A percentile compares a stretch with the other conserved stretches of the same genome.
Evolutionary conservation across 2,329 filamentous ascomycete species (phyloP).

Genomic region (Plectosphaerella cucumerina): DNA sequence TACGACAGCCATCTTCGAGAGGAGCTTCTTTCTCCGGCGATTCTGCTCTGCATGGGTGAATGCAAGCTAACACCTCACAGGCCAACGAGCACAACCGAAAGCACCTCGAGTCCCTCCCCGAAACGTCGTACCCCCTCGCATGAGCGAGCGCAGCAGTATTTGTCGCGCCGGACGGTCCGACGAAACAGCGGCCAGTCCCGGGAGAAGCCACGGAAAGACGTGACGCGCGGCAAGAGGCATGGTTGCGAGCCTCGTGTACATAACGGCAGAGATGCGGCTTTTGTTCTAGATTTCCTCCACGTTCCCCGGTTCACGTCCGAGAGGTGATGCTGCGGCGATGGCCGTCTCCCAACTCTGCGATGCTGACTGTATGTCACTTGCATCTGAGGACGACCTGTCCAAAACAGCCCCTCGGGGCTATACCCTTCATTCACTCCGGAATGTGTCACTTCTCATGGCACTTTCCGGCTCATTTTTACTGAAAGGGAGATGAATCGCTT

Average conservation of each 20-base stretch:
- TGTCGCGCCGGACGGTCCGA: background rate
- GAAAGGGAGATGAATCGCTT: background rate
- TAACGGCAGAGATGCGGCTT: background rate
- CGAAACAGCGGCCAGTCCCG: background rate
- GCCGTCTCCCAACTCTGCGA: background rate
- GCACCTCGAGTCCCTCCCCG: slow-evolving; percentile 76
- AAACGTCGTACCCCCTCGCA: slow-evolving; percentile 76
- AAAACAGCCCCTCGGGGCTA: background rate
- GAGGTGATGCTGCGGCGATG: background rate
- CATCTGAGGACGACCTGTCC: too few relatives aligned
- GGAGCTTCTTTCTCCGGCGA: background rate
- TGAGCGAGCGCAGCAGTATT: slow-evolving; percentile 16
- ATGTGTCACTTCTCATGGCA: background rate
- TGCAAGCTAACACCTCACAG: slow-evolving; percentile 38
- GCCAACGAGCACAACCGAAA: slow-evolving; percentile 85
- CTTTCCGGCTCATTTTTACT: background rate
- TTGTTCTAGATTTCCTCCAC: background rate
- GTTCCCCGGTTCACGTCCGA: background rate
- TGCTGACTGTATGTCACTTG: background rate
- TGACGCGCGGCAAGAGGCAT: background rate
- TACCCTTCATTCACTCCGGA: background rate
- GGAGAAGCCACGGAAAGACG: background rate
- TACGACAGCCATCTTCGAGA: background rate
- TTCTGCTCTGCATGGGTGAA: background rate
- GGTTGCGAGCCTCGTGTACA: slow-evolving; percentile 2